Evolutionary conservation across 768 basidiomycete species (phyloP), one percentile per base, ranked within the genome.

Genomic region (Lentinus brumalis): DNA sequence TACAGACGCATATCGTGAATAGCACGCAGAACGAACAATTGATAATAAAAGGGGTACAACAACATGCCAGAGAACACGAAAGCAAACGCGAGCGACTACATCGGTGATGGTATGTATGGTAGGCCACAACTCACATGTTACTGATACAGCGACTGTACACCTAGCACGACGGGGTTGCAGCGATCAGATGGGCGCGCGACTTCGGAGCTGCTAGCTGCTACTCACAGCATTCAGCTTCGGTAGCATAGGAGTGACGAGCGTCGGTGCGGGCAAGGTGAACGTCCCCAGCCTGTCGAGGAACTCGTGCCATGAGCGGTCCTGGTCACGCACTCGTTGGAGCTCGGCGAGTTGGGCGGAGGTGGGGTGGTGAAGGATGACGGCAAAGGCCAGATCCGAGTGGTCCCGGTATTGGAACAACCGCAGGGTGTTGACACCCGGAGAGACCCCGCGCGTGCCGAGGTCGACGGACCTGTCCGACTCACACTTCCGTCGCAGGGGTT

Each of bases 361-460:
- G 4, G 65, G 68, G 2, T 53, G 46, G 49, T 69, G 68, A 5
- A 67, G 38, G 26, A 60, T 50, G 44, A 64, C 50, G 12, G 59
- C 66, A 52, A 67, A 65, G 29, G 64, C 53, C 29, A 55, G 61
- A n/a, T 64, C 61, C 1, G 58, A 60, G 53, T 56, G 57, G 52
- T 64, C 63, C 26, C 57, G 46, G 53, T 57, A 64, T 54, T 63
- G 67, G 47, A 52, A 60, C 6, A 69, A 15, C 4, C 55, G 42
- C 32, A 67, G 50, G 14, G 38, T 53, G 54, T 69, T 69, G 29
- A n/a, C 50, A 29, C 64, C 68, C 3, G 44, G 30, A 15, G 21
- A 31, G 11, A 63, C 29, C 18, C n/a, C 42, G 53, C 53, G 60
- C 2, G 35, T 30, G 41, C 61, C 53, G 16, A 66, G 40, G 44